Base-by-base conservation (phyloP, 1,284 basidiomycete species). In the Butyriboletus appendiculatus region DNA sequence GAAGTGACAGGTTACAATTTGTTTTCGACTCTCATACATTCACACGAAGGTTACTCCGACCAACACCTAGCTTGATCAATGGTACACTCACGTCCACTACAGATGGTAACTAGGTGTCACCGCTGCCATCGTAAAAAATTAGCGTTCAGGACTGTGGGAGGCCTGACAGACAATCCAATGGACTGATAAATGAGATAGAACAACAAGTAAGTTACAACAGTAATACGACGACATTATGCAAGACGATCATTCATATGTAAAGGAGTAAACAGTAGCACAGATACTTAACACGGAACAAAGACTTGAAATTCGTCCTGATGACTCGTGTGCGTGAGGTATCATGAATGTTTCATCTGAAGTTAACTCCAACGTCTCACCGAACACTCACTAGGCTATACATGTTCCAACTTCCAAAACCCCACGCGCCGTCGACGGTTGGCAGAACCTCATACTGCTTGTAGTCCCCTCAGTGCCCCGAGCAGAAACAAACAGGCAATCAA, bases 401-500 rank as follows among this genome's bases (percentile, higher is more conserved):
- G 30, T 10, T 33, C 18, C 34, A 30, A 50, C 26, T 10, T 33
- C 18, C 34, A 30, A 50, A 30, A 44, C 20, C n/a, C 33, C 22
- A 38, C 15, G 12, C 11, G 30, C 30, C 22, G 16, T 40, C 33
- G 8, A 32, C 46, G 2, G 26, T 5, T n/a, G n/a, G n/a, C 22
- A 33, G 15, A 30, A 15, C 18, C 8, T 50, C 32, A 57, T 26
- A 60, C 51, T 15, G 35, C 49, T 32, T 38, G 47, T 35, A 58
- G 6, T 45, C 46, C 44, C 22, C 18, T 52, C 41, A 61, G 43
- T 22, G 41, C 44, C 30, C 53, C 62, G 15, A 64, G 40, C 34
- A 65, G 35, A 32, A 57, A 12, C 7, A 73, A 42, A 30, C 64
- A 63, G 16, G 58, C 59, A 57, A 69, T 71, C 54, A 78, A 63